Evolutionary conservation across 169 alveolate species (phyloP).

Genomic region (Eimeria praecox): DNA sequence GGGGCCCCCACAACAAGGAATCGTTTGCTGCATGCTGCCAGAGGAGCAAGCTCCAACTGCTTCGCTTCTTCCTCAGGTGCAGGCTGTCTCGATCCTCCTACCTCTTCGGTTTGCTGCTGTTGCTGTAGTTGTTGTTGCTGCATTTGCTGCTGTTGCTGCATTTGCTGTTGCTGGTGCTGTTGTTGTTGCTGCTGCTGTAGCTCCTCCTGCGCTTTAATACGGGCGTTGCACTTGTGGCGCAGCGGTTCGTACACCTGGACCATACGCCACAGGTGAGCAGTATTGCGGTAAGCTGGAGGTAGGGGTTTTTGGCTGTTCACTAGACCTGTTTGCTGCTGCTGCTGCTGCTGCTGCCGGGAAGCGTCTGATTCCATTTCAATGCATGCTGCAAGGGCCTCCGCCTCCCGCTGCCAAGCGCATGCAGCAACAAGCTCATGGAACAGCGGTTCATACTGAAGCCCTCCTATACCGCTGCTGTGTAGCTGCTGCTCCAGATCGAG

Average conservation of each 20-base stretch:
- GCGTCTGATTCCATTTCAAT: constrained; percentile 18
- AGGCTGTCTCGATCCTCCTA: neutral
- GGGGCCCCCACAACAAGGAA: constrained; percentile 66
- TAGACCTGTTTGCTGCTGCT: constrained; percentile 2
- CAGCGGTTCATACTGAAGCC: constrained; percentile 72
- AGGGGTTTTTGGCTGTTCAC: constrained; percentile 20
- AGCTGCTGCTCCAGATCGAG: constrained; percentile 79
- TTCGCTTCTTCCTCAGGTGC: neutral
- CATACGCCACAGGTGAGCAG: constrained; percentile 77
- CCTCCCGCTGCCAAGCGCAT: constrained; percentile 80
- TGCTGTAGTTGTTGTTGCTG: constrained; percentile 8
- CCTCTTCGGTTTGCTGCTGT: constrained; percentile 10
- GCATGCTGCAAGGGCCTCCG: constrained; percentile 65
- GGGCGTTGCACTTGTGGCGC: constrained; percentile 70
- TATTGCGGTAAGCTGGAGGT: constrained; percentile 62
- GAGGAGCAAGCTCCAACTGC: constrained; percentile 41
- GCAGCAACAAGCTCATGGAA: constrained; percentile 70
- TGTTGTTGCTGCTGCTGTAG: constrained; percentile 47
- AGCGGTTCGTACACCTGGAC: constrained; percentile 66
- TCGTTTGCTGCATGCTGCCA: constrained; percentile 54
- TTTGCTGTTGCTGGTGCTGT: constrained; percentile 30
- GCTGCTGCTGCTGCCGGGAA: constrained; percentile 42
- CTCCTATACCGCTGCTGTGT: constrained; percentile 61
- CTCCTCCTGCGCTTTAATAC: constrained; percentile 48
- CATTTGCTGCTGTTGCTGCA: constrained; percentile 10